Evolutionary conservation across 768 basidiomycete genomes (phyloP).

Genomic region (Artomyces pyxidatus): DNA sequence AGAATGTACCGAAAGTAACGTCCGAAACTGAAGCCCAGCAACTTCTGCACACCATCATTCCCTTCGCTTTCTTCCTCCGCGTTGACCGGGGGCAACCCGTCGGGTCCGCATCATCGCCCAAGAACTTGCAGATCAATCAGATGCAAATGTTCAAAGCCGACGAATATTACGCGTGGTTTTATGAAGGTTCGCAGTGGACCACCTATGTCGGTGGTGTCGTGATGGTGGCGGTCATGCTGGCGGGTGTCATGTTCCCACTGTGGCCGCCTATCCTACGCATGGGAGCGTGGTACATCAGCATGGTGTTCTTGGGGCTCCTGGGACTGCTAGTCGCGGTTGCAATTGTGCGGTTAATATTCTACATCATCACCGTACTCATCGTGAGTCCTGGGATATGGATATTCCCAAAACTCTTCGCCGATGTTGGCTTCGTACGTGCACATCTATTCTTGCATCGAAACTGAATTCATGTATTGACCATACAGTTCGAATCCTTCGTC

Average conservation of each 20-base stretch:
- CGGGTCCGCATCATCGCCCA: slow-evolving; percentile 67
- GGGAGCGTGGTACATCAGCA: slow-evolving; percentile 93
- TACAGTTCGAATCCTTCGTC: slow-evolving; percentile 94
- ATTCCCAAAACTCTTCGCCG: slow-evolving; percentile 96
- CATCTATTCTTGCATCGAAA: neutral
- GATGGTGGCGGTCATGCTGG: slow-evolving; percentile 92
- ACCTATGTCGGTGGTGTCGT: slow-evolving; percentile 84
- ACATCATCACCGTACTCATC: slow-evolving; percentile 82
- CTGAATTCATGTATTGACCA: neutral
- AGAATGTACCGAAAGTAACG: slow-evolving; percentile 66
- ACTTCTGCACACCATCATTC: slow-evolving; percentile 62
- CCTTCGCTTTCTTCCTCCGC: slow-evolving; percentile 87
- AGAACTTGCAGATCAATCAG: slow-evolving; percentile 69
- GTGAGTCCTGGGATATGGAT: slow-evolving; percentile 95
- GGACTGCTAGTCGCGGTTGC: slow-evolving; percentile 88
- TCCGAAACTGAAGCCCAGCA: slow-evolving; percentile 67
- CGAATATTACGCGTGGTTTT: slow-evolving; percentile 95
- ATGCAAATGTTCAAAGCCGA: slow-evolving; percentile 73
- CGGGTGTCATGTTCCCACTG: slow-evolving; percentile 97
- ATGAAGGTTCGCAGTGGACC: slow-evolving; percentile 89
- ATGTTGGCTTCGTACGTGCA: slow-evolving; percentile 90
- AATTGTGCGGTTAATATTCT: slow-evolving; percentile 87
- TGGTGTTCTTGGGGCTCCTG: slow-evolving; percentile 80
- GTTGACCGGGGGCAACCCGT: slow-evolving; percentile 68
- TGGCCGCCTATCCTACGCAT: slow-evolving; percentile 92